phyloP scores from a whole-genome alignment of 2,329 filamentous ascomycete genomes.

The Alternaria triticina region DNA sequence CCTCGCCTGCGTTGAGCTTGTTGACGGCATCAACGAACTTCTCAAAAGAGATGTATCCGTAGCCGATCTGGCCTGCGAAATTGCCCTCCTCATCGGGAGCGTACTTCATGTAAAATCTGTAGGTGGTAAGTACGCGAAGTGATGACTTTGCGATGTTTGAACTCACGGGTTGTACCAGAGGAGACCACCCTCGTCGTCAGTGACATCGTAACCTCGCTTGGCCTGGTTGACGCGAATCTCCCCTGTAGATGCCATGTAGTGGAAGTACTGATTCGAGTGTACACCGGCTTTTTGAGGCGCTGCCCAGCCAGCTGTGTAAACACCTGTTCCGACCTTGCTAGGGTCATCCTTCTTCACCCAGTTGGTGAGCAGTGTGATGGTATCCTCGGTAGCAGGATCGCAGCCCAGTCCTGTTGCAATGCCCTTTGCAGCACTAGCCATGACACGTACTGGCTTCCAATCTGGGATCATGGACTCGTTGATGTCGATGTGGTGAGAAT shows the following conservation, averaged over 20 bases:
- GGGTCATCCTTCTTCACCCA: constrained; percentile 78
- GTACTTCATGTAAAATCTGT: constrained; percentile 87
- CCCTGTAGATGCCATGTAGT: constrained; percentile 84
- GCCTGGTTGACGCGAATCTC: constrained; percentile 92
- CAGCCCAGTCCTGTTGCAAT: constrained; percentile 82
- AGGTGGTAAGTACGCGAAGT: constrained; percentile 10
- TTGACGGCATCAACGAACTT: constrained; percentile 92
- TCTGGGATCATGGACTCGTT: constrained; percentile 90
- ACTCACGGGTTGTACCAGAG: constrained; percentile 84
- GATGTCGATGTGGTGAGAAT: constrained; percentile 92
- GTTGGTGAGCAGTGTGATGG: constrained; percentile 87
- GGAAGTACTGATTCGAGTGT: constrained; percentile 97
- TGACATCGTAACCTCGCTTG: constrained; percentile 92
- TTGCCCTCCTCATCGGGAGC: constrained; percentile 94
- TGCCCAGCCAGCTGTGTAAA: constrained; percentile 95
- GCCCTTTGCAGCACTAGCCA: constrained; percentile 77
- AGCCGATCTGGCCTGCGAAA: constrained; percentile 88
- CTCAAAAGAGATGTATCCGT: constrained; percentile 93
- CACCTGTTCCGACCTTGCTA: constrained; percentile 77
- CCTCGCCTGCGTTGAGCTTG: constrained; percentile 74
- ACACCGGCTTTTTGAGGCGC: constrained; percentile 91
- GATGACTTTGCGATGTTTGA: no score
- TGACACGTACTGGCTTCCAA: constrained; percentile 79
- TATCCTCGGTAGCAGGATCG: constrained; percentile 83
- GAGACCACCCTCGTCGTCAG: constrained; percentile 75